Evolutionary conservation across 2,329 filamentous ascomycete species (phyloP).

Genomic region (Chaetomium sp.): DNA sequence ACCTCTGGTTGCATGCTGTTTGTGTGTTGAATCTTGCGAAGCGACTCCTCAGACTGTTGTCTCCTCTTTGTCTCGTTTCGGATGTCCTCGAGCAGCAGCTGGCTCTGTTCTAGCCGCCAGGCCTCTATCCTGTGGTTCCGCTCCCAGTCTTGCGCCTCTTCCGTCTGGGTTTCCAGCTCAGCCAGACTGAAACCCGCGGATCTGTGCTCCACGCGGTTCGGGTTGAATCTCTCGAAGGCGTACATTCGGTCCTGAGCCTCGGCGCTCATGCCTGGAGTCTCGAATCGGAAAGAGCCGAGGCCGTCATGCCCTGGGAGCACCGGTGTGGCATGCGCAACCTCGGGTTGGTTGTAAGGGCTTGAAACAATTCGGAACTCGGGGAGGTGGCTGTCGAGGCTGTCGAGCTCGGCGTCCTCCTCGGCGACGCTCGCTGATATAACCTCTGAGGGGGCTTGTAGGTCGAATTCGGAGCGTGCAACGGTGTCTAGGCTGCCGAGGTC

Average conservation of each 20-base stretch:
- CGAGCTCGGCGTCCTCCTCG: conserved; percentile 72
- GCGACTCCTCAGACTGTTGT: conserved; percentile 57
- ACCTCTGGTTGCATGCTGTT: conserved; percentile 39
- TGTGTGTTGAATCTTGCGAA: conserved; percentile 34
- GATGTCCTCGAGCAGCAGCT: conserved; percentile 82
- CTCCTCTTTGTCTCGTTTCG: conserved; percentile 78
- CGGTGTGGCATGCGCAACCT: conserved; percentile 60
- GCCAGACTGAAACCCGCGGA: conserved; percentile 57
- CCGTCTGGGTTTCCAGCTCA: conserved; percentile 55
- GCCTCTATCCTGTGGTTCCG: conserved; percentile 82
- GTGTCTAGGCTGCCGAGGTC: conserved; percentile 80
- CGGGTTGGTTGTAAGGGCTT: conserved; percentile 47
- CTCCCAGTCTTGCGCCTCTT: conserved; percentile 66
- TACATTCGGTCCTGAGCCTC: conserved; percentile 82
- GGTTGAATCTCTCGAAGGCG: conserved; percentile 85
- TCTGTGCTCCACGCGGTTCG: conserved; percentile 61
- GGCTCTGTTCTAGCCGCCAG: conserved; percentile 91
- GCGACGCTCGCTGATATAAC: conserved; percentile 37
- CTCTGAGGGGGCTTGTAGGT: conserved; percentile 40
- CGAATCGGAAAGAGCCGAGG: conserved; percentile 76
- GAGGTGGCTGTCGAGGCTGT: conserved; percentile 89
- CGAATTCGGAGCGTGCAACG: conserved; percentile 60
- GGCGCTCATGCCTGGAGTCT: conserved; percentile 55
- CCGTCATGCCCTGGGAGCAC: conserved; percentile 93
- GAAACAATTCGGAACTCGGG: conserved; percentile 77